Evolutionary conservation across 192 early-diverging fungal genomes (phyloP).

Genomic region (Rhizoclosmatium sp.): DNA sequence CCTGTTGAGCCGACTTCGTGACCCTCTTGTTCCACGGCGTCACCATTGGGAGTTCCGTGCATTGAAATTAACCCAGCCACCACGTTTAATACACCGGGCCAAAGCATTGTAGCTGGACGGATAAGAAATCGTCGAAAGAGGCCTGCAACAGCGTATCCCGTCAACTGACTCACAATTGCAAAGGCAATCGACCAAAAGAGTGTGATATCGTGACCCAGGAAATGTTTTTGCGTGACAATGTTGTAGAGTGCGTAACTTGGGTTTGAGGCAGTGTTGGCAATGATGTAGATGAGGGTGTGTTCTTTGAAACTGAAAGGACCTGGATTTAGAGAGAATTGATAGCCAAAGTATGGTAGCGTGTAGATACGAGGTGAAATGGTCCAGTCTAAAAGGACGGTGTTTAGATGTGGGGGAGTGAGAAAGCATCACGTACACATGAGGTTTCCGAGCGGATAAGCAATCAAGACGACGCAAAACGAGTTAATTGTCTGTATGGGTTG

Average conservation of each 20-base stretch:
- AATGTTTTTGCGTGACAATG: constrained; percentile 40
- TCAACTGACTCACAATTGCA: constrained; percentile 72
- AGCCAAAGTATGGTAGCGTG: constrained; percentile 31
- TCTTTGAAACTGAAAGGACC: constrained; percentile 90
- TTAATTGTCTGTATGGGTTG: constrained; percentile 17
- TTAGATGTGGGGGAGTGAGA: constrained; percentile 28
- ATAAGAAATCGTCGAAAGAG: constrained; percentile 82
- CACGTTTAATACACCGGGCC: constrained; percentile 69
- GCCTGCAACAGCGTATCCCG: constrained; percentile 77
- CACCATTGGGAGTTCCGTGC: neutral
- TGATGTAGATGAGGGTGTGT: constrained; percentile 59
- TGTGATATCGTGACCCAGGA: constrained; percentile 29
- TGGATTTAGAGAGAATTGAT: constrained; percentile 35
- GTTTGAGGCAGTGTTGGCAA: constrained; percentile 49
- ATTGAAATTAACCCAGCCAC: constrained; percentile 60
- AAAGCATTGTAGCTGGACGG: constrained; percentile 85
- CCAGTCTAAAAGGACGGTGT: constrained; percentile 64
- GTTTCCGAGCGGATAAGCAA: constrained; percentile 76
- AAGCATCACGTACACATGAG: constrained; percentile 48
- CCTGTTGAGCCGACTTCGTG: neutral
- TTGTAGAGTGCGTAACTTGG: constrained; percentile 60
- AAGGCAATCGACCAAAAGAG: constrained; percentile 44
- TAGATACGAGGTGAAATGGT: constrained; percentile 58
- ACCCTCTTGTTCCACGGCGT: neutral
- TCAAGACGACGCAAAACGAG: constrained; percentile 45